Percentiles rank a stretch among this genome's conserved stretches.
These are phyloP conservation scores for Psidium friedrichsthalianum DNA, from an alignment of 345 rosid species.

Conservation along the genomic window DNA sequence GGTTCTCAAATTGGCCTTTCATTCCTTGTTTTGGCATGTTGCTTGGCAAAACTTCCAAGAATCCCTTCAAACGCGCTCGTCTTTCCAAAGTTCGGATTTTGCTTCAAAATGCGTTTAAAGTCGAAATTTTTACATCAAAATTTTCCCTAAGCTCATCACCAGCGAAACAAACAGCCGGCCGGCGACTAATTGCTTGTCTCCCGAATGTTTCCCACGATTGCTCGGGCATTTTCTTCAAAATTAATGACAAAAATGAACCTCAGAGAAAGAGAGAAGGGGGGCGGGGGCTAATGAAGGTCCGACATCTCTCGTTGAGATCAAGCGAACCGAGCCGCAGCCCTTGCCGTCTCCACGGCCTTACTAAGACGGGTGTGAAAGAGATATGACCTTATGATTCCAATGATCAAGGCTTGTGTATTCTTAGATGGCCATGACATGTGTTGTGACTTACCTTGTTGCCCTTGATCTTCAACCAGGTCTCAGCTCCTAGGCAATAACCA, in stretches of 20 bases:
- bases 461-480: not conserved
- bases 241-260: not conserved
- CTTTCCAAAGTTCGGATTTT: not conserved
- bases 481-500: fast-evolving
- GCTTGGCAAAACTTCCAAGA: not conserved
- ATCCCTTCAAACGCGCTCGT: not conserved
- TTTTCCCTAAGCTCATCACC: not conserved
- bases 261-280: not conserved
- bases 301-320: not conserved
- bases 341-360: not conserved
- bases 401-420: not conserved
- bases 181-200: not conserved
- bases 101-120: not conserved
- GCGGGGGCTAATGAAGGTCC: not conserved
- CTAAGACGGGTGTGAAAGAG: not conserved
- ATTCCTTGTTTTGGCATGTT: not conserved
- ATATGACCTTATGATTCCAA: not conserved
- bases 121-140: not conserved
- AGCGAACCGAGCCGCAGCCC: not conserved
- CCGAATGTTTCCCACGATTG: not conserved
- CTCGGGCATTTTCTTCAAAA: not conserved
- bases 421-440: not conserved
- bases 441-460: not conserved
- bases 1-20: not conserved
- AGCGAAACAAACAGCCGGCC: not conserved